Percentiles rank a stretch among this genome's conserved stretches.
These are phyloP conservation scores for Xylariaceae sp. DNA, from an alignment of 2,329 filamentous ascomycete genomes.

Conservation along the genomic window DNA sequence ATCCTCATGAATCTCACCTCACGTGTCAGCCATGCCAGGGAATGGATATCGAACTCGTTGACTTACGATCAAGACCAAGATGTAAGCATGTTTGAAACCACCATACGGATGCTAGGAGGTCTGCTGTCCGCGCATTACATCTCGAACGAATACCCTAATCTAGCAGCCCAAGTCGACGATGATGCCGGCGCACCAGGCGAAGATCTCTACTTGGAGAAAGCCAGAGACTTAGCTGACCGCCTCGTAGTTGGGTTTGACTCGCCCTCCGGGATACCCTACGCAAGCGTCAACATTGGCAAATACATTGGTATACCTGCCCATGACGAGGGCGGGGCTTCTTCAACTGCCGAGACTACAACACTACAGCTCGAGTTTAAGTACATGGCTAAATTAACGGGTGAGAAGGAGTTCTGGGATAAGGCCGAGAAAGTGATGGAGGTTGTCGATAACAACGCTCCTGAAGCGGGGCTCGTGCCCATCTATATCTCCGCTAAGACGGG, in stretches of 20 bases:
- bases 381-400: slow-evolving; percentile 86
- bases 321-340: slow-evolving; percentile 79
- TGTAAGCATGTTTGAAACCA: slow-evolving; percentile 96
- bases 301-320: slow-evolving; percentile 74
- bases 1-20: slow-evolving; percentile 97
- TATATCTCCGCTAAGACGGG: slow-evolving; percentile 78
- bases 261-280: slow-evolving; percentile 77
- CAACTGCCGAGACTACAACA: slow-evolving; percentile 87
- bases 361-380: slow-evolving; percentile 97
- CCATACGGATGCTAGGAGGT: slow-evolving; percentile 93
- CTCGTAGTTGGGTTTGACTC: slow-evolving; percentile 85
- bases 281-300: slow-evolving; percentile 81
- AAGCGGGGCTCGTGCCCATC: slow-evolving; percentile 85
- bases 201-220: slow-evolving; percentile 93
- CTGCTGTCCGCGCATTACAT: slow-evolving; percentile 91
- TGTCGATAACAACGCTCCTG: slow-evolving; percentile 72
- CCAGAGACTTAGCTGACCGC: slow-evolving; percentile 84
- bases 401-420: slow-evolving; percentile 86
- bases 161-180: slow-evolving; percentile 68
- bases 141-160: slow-evolving; percentile 73
- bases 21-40: slow-evolving; percentile 73
- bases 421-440: slow-evolving; percentile 89
- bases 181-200: slow-evolving; percentile 70
- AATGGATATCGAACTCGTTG: slow-evolving; percentile 79
- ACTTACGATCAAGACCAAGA: slow-evolving; percentile 90